Evolutionary conservation across 345 rosid species (phyloP).

Genomic region (Firmiana major): DNA sequence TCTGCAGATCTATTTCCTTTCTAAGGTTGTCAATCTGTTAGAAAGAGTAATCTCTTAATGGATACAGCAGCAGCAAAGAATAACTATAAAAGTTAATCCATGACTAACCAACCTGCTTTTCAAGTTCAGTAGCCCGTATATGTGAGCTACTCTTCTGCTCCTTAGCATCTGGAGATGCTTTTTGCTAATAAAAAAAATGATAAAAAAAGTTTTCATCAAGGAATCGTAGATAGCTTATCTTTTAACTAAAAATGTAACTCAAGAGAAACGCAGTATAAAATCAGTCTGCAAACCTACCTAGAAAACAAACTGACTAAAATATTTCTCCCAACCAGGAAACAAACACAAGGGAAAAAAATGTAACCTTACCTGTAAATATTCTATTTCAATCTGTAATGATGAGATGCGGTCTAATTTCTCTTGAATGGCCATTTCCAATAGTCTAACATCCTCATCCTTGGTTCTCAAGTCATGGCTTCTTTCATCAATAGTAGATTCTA

Average conservation of each 20-base stretch:
- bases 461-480: constrained; percentile 23
- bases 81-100: not conserved
- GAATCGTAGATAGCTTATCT: not conserved
- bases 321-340: not conserved
- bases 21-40: constrained; percentile 29
- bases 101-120: constrained; percentile 37
- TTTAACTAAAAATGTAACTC: not conserved
- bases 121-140: constrained; percentile 26
- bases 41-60: not conserved
- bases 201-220: not conserved
- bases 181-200: constrained; percentile 16
- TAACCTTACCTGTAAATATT: constrained; percentile 31
- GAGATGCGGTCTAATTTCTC: constrained; percentile 31
- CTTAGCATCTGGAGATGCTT: not conserved
- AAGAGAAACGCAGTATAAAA: not conserved
- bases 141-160: constrained; percentile 22
- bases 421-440: constrained; percentile 30
- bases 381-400: constrained; percentile 24
- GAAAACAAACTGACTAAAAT: not conserved
- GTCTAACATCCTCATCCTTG: constrained; percentile 30
- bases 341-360: not conserved
- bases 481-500: constrained; percentile 33
- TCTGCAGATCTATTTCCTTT: constrained; percentile 33
- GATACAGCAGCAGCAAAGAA: not conserved
- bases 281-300: not conserved